These are phyloP conservation scores for Dipteronia sinensis DNA, from an alignment of 345 rosid species.

Conservation along the genomic window DNA sequence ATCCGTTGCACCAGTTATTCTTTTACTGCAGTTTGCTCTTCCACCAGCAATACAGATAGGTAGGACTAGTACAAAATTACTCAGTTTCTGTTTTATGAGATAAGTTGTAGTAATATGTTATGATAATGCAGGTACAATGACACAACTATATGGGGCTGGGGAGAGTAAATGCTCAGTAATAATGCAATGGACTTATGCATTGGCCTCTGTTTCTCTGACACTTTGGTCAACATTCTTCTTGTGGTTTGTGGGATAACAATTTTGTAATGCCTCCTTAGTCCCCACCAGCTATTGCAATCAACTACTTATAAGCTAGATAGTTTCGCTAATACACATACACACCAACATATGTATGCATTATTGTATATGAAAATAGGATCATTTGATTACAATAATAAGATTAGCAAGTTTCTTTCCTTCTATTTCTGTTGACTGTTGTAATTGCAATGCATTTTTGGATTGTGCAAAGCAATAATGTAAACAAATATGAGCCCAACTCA, in stretches of 20 bases:
- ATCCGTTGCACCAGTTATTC: constrained; percentile 52
- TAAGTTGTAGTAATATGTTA: not conserved
- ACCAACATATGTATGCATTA: not conserved
- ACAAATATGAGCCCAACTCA: too few species aligned
- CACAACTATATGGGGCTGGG: constrained; percentile 41
- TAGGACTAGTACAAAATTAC: not conserved
- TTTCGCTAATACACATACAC: too few species aligned
- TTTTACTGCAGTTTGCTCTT: constrained; percentile 54
- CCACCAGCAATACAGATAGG: constrained; percentile 60
- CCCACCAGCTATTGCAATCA: not conserved
- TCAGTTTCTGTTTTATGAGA: not conserved
- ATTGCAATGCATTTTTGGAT: too few species aligned
- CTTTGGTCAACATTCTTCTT: constrained; percentile 49
- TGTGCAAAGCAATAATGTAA: too few species aligned
- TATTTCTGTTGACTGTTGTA: not conserved
- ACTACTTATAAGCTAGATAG: not conserved
- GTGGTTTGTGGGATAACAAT: constrained; percentile 34
- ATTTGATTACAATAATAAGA: not conserved
- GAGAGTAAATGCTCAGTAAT: constrained; percentile 48
- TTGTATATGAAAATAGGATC: not conserved
- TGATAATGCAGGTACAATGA: constrained; percentile 39
- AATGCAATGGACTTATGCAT: constrained; percentile 38
- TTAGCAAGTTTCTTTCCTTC: not conserved
- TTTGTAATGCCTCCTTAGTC: not conserved
- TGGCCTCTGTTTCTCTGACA: too few species aligned